Conservation (phyloP, 176 grass and related monocot species). For the Metroxylon sagu region DNA sequence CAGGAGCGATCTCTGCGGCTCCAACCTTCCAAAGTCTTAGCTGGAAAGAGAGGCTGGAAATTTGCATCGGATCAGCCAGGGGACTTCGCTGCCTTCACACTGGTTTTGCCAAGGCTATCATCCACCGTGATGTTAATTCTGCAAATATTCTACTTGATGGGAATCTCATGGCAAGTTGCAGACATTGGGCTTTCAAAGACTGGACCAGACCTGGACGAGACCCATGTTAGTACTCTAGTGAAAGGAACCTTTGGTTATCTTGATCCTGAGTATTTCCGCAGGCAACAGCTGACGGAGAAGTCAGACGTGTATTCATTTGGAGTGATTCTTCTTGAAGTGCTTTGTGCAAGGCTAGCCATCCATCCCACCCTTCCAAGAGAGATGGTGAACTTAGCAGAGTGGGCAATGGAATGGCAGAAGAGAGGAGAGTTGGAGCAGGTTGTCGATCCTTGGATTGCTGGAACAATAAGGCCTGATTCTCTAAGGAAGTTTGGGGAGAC, state of each 20-base stretch:
- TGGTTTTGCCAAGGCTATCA: constrained; percentile 76
- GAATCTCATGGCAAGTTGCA: constrained; percentile 83
- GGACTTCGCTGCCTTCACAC: constrained; percentile 94
- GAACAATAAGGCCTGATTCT: constrained; percentile 62
- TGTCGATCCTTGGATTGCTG: constrained; percentile 51
- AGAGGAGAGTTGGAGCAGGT: constrained; percentile 76
- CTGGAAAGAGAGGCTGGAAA: constrained; percentile 87
- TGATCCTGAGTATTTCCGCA: constrained; percentile 86
- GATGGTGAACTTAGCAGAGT: constrained; percentile 81
- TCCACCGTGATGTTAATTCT: constrained; percentile 95
- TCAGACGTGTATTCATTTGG: constrained; percentile 93
- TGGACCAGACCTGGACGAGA: constrained; percentile 83
- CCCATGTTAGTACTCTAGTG: constrained; percentile 90
- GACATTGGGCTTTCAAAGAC: constrained; percentile 91
- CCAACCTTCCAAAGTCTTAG: constrained; percentile 49
- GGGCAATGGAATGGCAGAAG: constrained; percentile 92
- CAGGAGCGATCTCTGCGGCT: constrained; percentile 83
- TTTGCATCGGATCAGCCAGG: constrained; percentile 92
- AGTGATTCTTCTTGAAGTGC: constrained; percentile 86
- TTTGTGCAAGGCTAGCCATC: constrained; percentile 81
- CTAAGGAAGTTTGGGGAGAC: constrained; percentile 91
- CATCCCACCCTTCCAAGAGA: constrained; percentile 79
- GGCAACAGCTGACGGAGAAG: constrained; percentile 80
- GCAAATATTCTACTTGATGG: constrained; percentile 94
- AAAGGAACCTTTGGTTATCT: constrained; percentile 99